Percentiles rank a stretch among this genome's conserved stretches.
These are phyloP conservation scores for Backusella mclennaniae DNA, from an alignment of 192 early-diverging fungal species.

Conservation along the genomic window DNA sequence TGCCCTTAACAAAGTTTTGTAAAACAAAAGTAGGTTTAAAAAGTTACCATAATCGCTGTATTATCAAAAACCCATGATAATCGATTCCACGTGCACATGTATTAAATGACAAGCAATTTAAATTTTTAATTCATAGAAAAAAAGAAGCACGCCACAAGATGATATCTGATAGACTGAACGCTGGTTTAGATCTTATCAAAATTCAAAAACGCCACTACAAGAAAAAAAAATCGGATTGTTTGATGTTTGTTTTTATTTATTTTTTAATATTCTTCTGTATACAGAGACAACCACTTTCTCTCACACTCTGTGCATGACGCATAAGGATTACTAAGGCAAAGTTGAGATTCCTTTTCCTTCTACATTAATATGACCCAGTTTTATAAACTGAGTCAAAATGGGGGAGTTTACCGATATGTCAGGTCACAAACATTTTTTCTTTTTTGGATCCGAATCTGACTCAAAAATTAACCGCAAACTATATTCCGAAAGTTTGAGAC, in stretches of 20 bases:
- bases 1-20: background rate
- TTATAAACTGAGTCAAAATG: background rate
- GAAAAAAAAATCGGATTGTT: background rate
- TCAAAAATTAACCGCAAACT: background rate
- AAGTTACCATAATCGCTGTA: background rate
- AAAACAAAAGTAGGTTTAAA: background rate
- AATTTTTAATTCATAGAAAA: background rate
- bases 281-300: background rate
- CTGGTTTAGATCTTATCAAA: constrained; percentile 4
- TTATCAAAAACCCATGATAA: background rate
- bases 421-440: background rate
- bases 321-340: background rate
- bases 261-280: background rate
- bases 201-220: background rate
- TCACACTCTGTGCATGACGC: background rate
- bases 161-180: background rate
- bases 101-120: background rate
- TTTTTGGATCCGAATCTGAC: constrained; percentile 2
- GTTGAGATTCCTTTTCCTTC: background rate
- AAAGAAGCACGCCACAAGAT: background rate
- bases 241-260: background rate
- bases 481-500: background rate
- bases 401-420: background rate
- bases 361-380: background rate
- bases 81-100: background rate